Base-by-base conservation (phyloP, 2,329 filamentous ascomycete genomes). In the Monilinia vaccinii-corymbosi region DNA sequence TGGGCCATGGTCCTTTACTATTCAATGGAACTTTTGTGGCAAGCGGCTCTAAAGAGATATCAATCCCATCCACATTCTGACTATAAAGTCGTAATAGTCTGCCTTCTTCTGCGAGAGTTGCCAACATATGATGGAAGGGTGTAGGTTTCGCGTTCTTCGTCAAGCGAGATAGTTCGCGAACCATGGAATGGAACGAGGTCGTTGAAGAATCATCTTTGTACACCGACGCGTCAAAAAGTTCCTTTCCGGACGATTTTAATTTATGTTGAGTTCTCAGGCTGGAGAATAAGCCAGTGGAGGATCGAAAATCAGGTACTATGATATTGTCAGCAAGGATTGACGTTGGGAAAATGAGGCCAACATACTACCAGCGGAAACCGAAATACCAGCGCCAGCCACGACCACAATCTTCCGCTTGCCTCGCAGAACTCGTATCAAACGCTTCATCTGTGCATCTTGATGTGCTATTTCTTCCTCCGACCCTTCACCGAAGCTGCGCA, bases 331-430 rank as follows among this genome's bases (percentile, higher is more conserved):
- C 49, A 64, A 58, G 53, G 38, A 42, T 60, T 25, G 16, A 38
- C 36, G 40, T 60, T 10, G 60, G 60, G 50, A 62, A 50, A 49
- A 28, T 65, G 58, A 62, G 67, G 70, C 36, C 63, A 67, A 83
- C 87, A 71, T 80, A 89, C 86, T 95, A 64, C 94, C 94, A 67
- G 94, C 93, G 58, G 93, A 93, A 56, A 97, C 94, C 44, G 94
- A 97, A 69, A 99, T 99, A 63, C 94, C 94, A 65, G 94, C 94
- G 61, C 94, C 94, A 50, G 93, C 94, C 72, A 99, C 89, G 56
- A 97, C 90, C 38, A 99, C 91, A 71, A 99, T 96, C 77, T 96
- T 97, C 76, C 92, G 89, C 78, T 94, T 94, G 71, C 89, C 91
- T 69, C 88, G 87, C 60, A 99, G 75, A 28, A 86, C 86, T 47